phyloP scores from a whole-genome alignment of 2,329 filamentous ascomycete species.

The Calonectria ilicicola region DNA sequence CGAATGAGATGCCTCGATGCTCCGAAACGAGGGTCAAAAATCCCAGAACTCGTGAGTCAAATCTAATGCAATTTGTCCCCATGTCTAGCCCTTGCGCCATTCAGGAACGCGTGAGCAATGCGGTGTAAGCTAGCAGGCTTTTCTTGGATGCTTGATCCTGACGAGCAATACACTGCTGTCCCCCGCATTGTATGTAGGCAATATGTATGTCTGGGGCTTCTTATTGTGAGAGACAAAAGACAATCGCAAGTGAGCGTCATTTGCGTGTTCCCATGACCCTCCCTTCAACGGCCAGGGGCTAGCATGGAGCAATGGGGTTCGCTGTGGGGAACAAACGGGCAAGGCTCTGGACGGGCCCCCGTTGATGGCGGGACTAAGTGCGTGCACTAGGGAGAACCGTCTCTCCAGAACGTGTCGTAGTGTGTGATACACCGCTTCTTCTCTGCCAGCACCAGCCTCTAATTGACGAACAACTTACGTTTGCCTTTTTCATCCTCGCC shows the following conservation, averaged over 20 bases:
- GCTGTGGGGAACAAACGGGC: slow-evolving; percentile 10
- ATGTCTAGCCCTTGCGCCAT: neutral
- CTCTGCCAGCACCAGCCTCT: slow-evolving; percentile 14
- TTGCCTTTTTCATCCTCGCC: neutral
- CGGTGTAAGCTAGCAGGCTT: neutral
- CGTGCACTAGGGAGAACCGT: slow-evolving; percentile 5
- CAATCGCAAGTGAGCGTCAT: neutral
- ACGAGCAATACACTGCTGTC: neutral
- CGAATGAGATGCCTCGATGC: neutral
- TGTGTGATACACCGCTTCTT: slow-evolving; percentile 25
- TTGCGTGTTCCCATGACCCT: slow-evolving; percentile 16
- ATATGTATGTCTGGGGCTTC: neutral
- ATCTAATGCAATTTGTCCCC: neutral
- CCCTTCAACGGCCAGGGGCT: neutral
- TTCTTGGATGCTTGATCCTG: neutral
- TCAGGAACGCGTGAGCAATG: neutral
- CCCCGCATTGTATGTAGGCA: neutral
- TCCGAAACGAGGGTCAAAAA: too few relatives aligned
- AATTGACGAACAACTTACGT: slow-evolving; percentile 1
- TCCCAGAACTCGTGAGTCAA: neutral
- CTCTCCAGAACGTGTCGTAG: slow-evolving; percentile 7
- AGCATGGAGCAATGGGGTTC: neutral
- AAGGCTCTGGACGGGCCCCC: neutral
- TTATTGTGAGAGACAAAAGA: neutral
- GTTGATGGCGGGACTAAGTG: slow-evolving; percentile 1